A percentile compares a stretch with the other conserved stretches of the same genome.
Conservation (phyloP, 345 rosid genomes). For the Anacardium occidentale region DNA sequence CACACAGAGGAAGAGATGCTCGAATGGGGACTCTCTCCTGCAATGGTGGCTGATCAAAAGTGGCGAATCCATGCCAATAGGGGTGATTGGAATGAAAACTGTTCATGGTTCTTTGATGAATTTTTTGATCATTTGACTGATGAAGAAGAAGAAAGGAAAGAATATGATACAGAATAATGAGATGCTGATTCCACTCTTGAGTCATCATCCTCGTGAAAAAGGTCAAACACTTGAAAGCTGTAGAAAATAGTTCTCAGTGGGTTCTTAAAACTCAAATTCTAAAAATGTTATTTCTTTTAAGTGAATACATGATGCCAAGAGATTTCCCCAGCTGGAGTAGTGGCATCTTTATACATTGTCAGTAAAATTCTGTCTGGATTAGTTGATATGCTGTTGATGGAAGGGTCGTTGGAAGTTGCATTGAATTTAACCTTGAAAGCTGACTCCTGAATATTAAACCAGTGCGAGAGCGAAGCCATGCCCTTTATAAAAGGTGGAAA, state of each 20-base stretch:
- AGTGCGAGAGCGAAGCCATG: no score
- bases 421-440: no score
- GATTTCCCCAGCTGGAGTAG: background rate
- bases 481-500: no score
- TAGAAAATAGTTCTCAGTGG: background rate
- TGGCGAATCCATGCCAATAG: constrained; percentile 60
- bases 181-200: background rate
- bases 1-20: constrained; percentile 75
- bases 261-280: background rate
- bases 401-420: no score
- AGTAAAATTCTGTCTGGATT: background rate
- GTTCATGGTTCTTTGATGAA: constrained; percentile 60
- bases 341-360: constrained; percentile 1
- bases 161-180: constrained; percentile 2
- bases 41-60: constrained; percentile 84
- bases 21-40: constrained; percentile 80
- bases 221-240: background rate
- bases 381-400: no score
- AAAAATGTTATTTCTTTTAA: background rate
- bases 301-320: background rate
- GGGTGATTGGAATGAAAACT: constrained; percentile 73
- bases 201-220: background rate
- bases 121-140: constrained; percentile 59
- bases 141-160: constrained; percentile 32
- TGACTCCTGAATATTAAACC: no score